phyloP scores from a whole-genome alignment of 495 filamentous ascomycete genomes.

The Aspergillus campestris region DNA sequence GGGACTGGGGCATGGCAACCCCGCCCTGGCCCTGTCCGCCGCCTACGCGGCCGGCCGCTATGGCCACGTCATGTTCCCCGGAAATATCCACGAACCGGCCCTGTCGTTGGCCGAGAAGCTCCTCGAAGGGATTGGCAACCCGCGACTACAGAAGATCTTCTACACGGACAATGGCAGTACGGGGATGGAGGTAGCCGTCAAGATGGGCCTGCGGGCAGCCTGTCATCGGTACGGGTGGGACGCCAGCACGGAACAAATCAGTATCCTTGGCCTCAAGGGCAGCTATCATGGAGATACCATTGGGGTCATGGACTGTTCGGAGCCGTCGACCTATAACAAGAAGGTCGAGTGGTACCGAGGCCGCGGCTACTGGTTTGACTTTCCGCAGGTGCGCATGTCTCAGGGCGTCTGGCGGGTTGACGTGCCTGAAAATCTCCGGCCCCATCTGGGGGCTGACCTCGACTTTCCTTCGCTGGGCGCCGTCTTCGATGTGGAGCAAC shows the following conservation, averaged over 20 bases:
- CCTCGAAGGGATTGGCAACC: constrained; percentile 46
- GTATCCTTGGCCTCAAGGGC: constrained; percentile 62
- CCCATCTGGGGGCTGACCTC: constrained; percentile 34
- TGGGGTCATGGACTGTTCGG: constrained; percentile 70
- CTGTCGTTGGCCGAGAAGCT: constrained; percentile 53
- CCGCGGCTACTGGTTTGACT: constrained; percentile 68
- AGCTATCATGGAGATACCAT: constrained; percentile 80
- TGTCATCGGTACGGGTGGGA: constrained; percentile 56
- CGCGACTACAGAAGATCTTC: constrained; percentile 57
- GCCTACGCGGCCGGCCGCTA: constrained; percentile 76
- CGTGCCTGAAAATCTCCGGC: constrained; percentile 38
- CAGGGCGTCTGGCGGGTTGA: constrained; percentile 55
- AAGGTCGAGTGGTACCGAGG: constrained; percentile 75
- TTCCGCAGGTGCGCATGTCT: constrained; percentile 56
- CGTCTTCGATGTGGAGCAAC: constrained; percentile 51
- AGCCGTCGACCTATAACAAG: constrained; percentile 63
- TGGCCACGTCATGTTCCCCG: constrained; percentile 78
- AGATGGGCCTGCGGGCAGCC: constrained; percentile 65
- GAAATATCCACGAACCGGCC: constrained; percentile 63
- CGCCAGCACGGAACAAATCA: constrained; percentile 43
- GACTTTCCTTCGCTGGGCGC: constrained; percentile 43
- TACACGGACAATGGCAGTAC: constrained; percentile 76
- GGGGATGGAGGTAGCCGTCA: constrained; percentile 69
- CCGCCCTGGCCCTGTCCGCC: constrained; percentile 55
- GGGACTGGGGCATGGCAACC: constrained; percentile 68